Evolutionary conservation across 78 protist species (phyloP), one percentile per base, ranked within the genome.

Genomic region (Dictyostelium intermedium): DNA sequence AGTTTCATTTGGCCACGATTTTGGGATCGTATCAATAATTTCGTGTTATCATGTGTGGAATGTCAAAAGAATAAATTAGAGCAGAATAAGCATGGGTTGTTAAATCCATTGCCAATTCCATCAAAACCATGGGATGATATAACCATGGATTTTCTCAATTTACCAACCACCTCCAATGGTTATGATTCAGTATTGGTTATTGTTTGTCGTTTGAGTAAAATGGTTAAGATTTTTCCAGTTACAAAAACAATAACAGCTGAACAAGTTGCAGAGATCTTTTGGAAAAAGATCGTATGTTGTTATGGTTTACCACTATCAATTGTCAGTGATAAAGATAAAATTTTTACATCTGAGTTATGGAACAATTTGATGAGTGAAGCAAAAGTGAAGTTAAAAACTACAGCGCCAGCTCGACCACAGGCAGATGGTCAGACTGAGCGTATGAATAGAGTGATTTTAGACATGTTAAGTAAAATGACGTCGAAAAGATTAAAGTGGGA

Each of bases 391-490:
- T 7, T 85, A 2, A 76, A 73, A 1, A 43, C 78, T 3, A 76
- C 92, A 5, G 50, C 34, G 9, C 82, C 84, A 10, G 78, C 35
- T 6, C 1, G 83, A 25, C 50, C 92, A 1, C 84, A 73, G 10
- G 83, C 84, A 3, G 92, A 85, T 47, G 92, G 92, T 18, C 92
- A 85, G 20, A 60, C 92, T 0, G 92, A 85, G 23, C 23, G 60
- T 2, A 47, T 20, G 0, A 73, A 84, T 8, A 50, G 84, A 47
- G 20, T 27, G 0, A 27, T 78, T 1, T 4, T 47, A 2, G 70
- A 78, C 0, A 78, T 35, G 11, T 16, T 78, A 27, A 20, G 39
- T 0, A 78, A 78, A 27, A n/a, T 43, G 43, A n/a, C 69, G 7
- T 9, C 32, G 2, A 16, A 2, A 18, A 77, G 53, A 41, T 50